Base-by-base conservation (phyloP, 208 protist genomes). In the Wallacemonas sp. region DNA sequence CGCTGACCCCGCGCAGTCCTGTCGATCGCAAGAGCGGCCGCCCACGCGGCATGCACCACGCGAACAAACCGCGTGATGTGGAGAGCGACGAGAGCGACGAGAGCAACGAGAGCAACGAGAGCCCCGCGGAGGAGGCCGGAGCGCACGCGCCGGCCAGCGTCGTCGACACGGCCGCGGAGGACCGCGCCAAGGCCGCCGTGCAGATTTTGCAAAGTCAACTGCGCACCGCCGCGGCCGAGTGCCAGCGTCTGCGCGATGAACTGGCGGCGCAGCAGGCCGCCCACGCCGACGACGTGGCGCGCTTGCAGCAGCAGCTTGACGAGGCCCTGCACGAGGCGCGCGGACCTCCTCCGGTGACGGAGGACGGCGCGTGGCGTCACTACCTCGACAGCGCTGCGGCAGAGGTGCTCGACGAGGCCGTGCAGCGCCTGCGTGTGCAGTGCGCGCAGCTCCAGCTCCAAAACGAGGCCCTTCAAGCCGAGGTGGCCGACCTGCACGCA, bases 201-300 rank as follows among this genome's bases (percentile, higher is more conserved):
- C 64, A 45, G 8, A 61, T 70, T 33, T 28, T 76, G 18, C 33
- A 45, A 41, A 31, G 57, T 45, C 71, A 76, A 23, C 41, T 76
- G 32, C 63, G 45, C 20, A 46, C 22, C 20, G 39, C 38, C 1
- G 49, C 42, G 10, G 26, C 48, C 7, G 25, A 55, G 18, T 55
- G 48, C 48, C 25, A 55, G 48, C 48, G 22, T 3, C 48, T 55
- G 3, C 48, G 48, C 18, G 26, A 55, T 18, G 48, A 55, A 7
- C 48, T 55, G 22, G 25, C 26, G 25, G 22, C 7, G 26, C 48
- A 55, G 26, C 10, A 55, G 31, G 38, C 62, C 26, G 70, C 64
- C 3, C 32, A 69, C 31, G 54, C 68, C 26, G 55, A 63, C 16
- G 54, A 20, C 11, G 22, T 50, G 28, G 44, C 16, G 11, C 16